Conservation (phyloP, 176 grass and related monocot genomes). For the Raddia guianensis region DNA sequence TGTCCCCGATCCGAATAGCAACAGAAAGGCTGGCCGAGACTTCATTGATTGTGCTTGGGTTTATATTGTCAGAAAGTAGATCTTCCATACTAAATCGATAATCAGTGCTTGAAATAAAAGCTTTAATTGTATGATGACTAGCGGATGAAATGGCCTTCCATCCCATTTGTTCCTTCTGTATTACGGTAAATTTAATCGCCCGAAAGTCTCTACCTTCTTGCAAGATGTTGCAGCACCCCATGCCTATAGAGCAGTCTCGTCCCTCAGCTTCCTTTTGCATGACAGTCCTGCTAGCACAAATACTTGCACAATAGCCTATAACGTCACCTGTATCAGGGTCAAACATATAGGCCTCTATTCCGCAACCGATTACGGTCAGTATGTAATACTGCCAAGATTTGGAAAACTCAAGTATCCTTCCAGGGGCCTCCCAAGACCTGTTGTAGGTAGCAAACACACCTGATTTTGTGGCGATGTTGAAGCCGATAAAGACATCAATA, state of each 20-base stretch:
- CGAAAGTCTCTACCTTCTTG: background rate
- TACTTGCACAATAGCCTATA: background rate
- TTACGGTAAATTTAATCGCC: background rate
- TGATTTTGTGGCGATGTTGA: background rate
- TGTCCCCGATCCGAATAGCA: background rate
- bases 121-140: too few relatives aligned
- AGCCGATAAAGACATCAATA: background rate
- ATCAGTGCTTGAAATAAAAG: too few relatives aligned
- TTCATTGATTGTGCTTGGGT: background rate
- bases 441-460: background rate
- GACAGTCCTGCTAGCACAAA: background rate
- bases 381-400: rapidly evolving
- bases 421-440: background rate
- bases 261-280: background rate
- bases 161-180: background rate
- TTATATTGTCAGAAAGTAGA: background rate
- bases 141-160: too few relatives aligned
- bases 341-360: background rate
- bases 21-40: background rate
- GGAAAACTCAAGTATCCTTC: background rate
- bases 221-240: background rate
- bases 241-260: background rate
- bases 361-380: background rate
- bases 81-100: background rate
- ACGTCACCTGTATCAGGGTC: background rate